phyloP scores from a whole-genome alignment of 495 filamentous ascomycete genomes.

The Schizothecium vesticola region DNA sequence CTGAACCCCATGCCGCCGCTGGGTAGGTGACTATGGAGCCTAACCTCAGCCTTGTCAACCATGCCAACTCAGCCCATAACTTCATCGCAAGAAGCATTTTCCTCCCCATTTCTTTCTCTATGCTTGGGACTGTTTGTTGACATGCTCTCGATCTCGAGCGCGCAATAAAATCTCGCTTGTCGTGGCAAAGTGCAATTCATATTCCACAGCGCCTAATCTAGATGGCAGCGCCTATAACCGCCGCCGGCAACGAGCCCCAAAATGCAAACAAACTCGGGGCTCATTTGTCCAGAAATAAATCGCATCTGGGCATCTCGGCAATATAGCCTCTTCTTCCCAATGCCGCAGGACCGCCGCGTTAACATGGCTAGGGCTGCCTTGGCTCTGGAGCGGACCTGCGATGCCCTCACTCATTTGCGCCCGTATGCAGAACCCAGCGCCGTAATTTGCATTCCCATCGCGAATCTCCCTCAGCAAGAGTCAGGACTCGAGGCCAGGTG shows the following conservation, averaged over 20 bases:
- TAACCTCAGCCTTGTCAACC: neutral
- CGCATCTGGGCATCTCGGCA: neutral
- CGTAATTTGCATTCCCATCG: neutral
- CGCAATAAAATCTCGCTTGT: neutral
- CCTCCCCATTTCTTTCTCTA: neutral
- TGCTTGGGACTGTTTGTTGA: neutral
- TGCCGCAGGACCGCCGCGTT: neutral
- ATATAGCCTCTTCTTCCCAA: neutral
- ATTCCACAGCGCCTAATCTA: neutral
- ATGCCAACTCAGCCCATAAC: neutral
- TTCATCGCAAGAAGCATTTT: neutral
- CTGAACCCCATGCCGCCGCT: neutral
- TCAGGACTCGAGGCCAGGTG: neutral
- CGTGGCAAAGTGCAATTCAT: neutral
- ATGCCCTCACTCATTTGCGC: slow-evolving; percentile 4
- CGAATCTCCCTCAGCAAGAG: neutral
- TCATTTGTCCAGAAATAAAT: neutral
- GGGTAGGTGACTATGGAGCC: neutral
- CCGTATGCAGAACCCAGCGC: slow-evolving; percentile 6
- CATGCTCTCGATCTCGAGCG: neutral
- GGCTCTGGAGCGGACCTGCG: neutral
- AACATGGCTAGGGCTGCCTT: neutral
- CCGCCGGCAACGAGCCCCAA: neutral
- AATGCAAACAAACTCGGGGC: neutral
- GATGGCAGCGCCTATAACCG: neutral